Percentiles rank a stretch among this genome's conserved stretches.
Evolutionary conservation across 768 basidiomycete genomes (phyloP).

Genomic region (Macrolepiota fuliginosa): DNA sequence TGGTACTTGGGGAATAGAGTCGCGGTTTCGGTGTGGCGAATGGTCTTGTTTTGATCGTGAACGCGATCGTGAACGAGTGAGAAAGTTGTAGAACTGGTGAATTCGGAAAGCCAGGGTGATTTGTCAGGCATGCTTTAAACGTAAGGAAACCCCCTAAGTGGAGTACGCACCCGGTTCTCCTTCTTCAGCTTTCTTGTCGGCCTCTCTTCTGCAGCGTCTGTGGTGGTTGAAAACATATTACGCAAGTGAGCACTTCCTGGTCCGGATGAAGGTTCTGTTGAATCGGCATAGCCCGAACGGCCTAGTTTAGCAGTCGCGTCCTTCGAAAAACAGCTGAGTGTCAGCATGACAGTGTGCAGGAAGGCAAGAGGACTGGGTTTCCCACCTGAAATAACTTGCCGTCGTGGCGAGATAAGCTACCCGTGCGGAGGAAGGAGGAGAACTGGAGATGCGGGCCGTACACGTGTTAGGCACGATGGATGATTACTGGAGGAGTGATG

Average conservation of each 20-base stretch:
- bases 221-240: slow-evolving; percentile 22
- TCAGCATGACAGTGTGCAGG: slow-evolving; percentile 3
- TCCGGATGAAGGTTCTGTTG: slow-evolving; percentile 19
- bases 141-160: slow-evolving; percentile 1
- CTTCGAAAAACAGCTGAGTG: slow-evolving; percentile 16
- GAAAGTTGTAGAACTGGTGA: slow-evolving; percentile 58
- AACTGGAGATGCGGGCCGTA: slow-evolving; percentile 31
- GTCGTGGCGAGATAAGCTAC: slow-evolving; percentile 31
- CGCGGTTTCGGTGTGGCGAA: slow-evolving; percentile 13
- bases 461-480: slow-evolving; percentile 49
- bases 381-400: slow-evolving; percentile 24
- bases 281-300: slow-evolving; percentile 33
- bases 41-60: slow-evolving; percentile 42
- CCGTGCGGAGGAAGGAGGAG: slow-evolving; percentile 39
- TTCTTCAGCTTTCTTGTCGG: slow-evolving; percentile 37
- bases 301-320: slow-evolving; percentile 18
- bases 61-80: slow-evolving; percentile 59
- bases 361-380: slow-evolving; percentile 15
- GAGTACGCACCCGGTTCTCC: slow-evolving; percentile 43
- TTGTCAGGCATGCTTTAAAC: slow-evolving; percentile 2
- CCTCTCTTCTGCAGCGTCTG: slow-evolving; percentile 32
- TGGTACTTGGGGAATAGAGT: slow-evolving; percentile 22
- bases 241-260: slow-evolving; percentile 18
- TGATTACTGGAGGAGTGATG: slow-evolving; percentile 16
- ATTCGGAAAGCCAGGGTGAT: not conserved